These are phyloP conservation scores for Blastomyces emzantsi DNA, from an alignment of 2,329 filamentous ascomycete species.

Conservation along the genomic window DNA sequence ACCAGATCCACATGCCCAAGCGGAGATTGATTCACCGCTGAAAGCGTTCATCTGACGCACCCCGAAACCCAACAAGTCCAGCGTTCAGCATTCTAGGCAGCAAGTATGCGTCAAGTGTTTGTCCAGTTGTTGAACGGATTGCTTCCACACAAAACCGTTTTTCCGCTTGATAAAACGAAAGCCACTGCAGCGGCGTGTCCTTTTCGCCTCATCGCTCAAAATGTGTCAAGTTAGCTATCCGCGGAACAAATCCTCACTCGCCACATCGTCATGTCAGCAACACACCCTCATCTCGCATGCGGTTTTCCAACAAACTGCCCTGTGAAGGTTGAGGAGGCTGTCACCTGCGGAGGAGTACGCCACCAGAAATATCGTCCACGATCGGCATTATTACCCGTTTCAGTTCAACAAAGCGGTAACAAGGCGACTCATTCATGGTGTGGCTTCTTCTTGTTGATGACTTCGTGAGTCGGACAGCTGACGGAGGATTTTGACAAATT, in stretches of 20 bases:
- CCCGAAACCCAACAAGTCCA: neutral
- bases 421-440: neutral
- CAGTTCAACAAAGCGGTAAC: neutral
- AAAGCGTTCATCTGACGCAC: neutral
- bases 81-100: neutral
- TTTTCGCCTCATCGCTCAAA: neutral
- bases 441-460: neutral
- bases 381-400: neutral
- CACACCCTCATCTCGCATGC: neutral
- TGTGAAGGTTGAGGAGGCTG: neutral
- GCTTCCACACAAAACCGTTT: neutral
- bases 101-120: neutral
- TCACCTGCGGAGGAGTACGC: neutral
- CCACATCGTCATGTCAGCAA: neutral
- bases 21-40: neutral
- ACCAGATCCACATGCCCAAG: neutral
- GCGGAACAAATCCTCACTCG: neutral
- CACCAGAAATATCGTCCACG: neutral
- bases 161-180: neutral
- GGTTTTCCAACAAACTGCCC: neutral
- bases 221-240: neutral
- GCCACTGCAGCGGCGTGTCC: neutral
- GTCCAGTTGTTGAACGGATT: neutral
- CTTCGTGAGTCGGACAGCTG: neutral
- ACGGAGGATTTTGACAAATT: no score